Conservation (phyloP, 1,139 yeast species). For the Geotrichum bryndzae region DNA sequence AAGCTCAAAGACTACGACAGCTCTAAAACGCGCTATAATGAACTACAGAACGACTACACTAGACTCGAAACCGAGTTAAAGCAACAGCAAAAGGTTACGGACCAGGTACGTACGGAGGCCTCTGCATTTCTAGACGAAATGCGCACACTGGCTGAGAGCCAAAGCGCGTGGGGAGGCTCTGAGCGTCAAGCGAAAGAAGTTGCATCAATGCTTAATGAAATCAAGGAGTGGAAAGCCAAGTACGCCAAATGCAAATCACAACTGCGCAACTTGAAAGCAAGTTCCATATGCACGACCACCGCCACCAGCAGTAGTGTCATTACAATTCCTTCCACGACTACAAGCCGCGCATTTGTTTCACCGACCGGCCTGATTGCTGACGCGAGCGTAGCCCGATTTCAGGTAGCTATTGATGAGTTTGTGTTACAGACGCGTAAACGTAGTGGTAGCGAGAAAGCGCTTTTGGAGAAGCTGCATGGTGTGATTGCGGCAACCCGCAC, state of each 20-base stretch:
- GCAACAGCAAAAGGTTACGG: slow-evolving; percentile 36
- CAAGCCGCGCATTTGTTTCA: slow-evolving; percentile 8
- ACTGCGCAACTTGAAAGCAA: slow-evolving; percentile 28
- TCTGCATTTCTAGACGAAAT: slow-evolving; percentile 38
- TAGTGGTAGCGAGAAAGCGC: slow-evolving; percentile 7
- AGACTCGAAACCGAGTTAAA: slow-evolving; percentile 28
- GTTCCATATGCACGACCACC: slow-evolving; percentile 21
- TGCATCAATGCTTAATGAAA: slow-evolving; percentile 33
- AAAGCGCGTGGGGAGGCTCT: slow-evolving; percentile 22
- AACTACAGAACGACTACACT: slow-evolving; percentile 23
- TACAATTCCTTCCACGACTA: slow-evolving; percentile 17
- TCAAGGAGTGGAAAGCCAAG: slow-evolving; percentile 36
- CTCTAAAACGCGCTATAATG: slow-evolving; percentile 21
- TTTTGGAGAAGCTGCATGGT: slow-evolving; percentile 32
- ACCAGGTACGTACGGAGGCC: slow-evolving; percentile 40
- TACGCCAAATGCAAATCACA: slow-evolving; percentile 33
- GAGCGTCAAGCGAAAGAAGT: slow-evolving; percentile 28
- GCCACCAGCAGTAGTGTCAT: slow-evolving; percentile 10
- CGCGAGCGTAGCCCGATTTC: slow-evolving; percentile 29
- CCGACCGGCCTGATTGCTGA: slow-evolving; percentile 27
- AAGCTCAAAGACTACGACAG: slow-evolving; percentile 10
- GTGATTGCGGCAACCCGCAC: slow-evolving; percentile 35
- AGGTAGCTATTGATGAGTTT: slow-evolving; percentile 33
- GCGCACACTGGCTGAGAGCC: slow-evolving; percentile 36
- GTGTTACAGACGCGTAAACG: slow-evolving; percentile 24